Conservation (phyloP, 805 yeast species). For the Danielia reshetovae region DNA sequence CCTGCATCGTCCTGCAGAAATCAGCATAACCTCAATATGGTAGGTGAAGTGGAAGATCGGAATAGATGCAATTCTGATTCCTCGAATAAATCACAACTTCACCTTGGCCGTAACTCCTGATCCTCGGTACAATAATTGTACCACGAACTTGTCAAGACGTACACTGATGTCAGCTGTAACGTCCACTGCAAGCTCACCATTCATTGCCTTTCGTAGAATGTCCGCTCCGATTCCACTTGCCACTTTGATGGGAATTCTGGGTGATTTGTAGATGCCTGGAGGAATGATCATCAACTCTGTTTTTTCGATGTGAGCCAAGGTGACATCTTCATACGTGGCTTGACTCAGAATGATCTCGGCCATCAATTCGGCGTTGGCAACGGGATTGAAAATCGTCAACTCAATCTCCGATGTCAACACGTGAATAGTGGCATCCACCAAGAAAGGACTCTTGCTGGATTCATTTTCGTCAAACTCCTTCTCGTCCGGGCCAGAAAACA, state of each 20-base stretch:
- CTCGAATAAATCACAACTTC: slow-evolving; percentile 18
- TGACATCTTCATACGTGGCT: slow-evolving; percentile 45
- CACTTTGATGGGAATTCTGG: slow-evolving; percentile 46
- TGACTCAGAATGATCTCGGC: slow-evolving; percentile 42
- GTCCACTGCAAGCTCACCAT: slow-evolving; percentile 47
- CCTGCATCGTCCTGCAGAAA: not conserved
- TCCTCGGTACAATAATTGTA: slow-evolving; percentile 46
- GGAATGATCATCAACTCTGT: slow-evolving; percentile 42
- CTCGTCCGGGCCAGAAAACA: slow-evolving; percentile 5
- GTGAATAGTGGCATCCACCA: slow-evolving; percentile 51
- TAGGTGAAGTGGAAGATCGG: not conserved
- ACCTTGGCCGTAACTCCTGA: slow-evolving; percentile 40
- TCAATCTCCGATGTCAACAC: slow-evolving; percentile 52
- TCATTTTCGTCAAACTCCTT: slow-evolving; percentile 1
- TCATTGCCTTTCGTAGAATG: slow-evolving; percentile 45
- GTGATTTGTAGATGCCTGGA: slow-evolving; percentile 51
- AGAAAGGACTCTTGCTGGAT: slow-evolving; percentile 30
- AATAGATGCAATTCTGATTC: not conserved
- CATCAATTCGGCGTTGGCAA: slow-evolving; percentile 42
- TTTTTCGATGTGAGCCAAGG: slow-evolving; percentile 42
- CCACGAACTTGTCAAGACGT: slow-evolving; percentile 34
- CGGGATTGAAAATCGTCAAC: slow-evolving; percentile 51
- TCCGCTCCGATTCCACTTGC: slow-evolving; percentile 46
- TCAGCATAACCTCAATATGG: not conserved
- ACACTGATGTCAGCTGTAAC: slow-evolving; percentile 43